A percentile compares a stretch with the other conserved stretches of the same genome.
Conservation (phyloP, 2,329 filamentous ascomycete genomes). For the Aspergillus brasiliensis region DNA sequence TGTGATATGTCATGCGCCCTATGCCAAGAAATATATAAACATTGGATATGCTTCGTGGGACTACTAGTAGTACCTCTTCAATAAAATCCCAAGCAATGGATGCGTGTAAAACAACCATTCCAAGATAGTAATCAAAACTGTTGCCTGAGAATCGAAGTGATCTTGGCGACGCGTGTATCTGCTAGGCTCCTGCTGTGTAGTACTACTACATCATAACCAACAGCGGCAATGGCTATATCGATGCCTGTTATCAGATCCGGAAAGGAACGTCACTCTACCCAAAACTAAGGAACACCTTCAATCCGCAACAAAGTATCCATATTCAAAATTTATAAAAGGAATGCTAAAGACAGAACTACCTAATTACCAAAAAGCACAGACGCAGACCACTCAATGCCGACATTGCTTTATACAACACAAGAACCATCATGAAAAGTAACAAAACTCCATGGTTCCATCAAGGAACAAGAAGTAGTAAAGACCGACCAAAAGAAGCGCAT, state of each 20-base stretch:
- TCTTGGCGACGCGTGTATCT: not conserved
- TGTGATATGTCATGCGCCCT: not conserved
- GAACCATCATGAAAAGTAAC: not conserved
- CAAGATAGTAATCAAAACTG: not conserved
- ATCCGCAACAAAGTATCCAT: not conserved
- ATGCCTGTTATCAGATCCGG: not conserved
- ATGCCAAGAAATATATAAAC: not conserved
- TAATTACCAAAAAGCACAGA: not conserved
- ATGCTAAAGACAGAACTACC: not conserved
- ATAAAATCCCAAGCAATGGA: not conserved
- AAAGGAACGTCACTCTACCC: not conserved
- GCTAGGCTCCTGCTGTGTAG: not conserved
- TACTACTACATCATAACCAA: not conserved
- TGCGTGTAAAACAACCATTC: not conserved
- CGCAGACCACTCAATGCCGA: not conserved
- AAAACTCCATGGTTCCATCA: not conserved
- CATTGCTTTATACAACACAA: not conserved
- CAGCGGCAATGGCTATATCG: not conserved
- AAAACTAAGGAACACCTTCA: not conserved
- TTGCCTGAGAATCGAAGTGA: not conserved
- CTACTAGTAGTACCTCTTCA: not conserved
- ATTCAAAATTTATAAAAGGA: not conserved
- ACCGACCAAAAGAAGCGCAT: not conserved
- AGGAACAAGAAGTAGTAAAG: not conserved
- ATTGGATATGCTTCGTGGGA: not conserved